Conservation (phyloP, 805 yeast species). For the Lipomyces yamadae region DNA sequence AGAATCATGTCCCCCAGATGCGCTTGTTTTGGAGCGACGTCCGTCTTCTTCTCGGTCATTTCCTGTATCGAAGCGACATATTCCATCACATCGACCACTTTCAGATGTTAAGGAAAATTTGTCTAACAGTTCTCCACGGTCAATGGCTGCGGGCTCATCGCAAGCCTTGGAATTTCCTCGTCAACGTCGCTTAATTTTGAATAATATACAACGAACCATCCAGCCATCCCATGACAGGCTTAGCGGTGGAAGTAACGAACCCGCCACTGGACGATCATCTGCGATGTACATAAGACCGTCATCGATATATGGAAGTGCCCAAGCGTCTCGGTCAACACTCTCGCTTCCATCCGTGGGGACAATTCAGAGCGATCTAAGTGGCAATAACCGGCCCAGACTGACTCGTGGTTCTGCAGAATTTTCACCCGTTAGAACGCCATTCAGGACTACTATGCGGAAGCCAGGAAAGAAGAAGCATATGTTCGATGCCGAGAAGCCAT, state of each 20-base stretch:
- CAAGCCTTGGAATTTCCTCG: not conserved
- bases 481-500: slow-evolving; percentile 40
- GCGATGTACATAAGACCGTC: not conserved
- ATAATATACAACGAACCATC: not conserved
- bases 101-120: not conserved
- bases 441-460: slow-evolving; percentile 40
- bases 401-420: not conserved
- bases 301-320: not conserved
- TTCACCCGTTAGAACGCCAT: slow-evolving; percentile 3
- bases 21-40: not conserved
- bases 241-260: not conserved
- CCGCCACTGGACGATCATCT: not conserved
- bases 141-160: not conserved
- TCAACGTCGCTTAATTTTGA: not conserved
- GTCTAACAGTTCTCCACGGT: not conserved
- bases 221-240: slow-evolving; percentile 5
- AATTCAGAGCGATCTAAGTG: not conserved
- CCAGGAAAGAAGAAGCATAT: slow-evolving; percentile 31
- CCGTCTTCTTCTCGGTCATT: not conserved
- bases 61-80: not conserved
- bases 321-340: slow-evolving; percentile 9
- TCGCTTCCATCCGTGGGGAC: slow-evolving; percentile 9
- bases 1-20: slow-evolving; percentile 7
- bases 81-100: not conserved
- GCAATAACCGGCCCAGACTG: not conserved